phyloP scores from a whole-genome alignment of 2,329 filamentous ascomycete genomes.

The Zopfia rhizophila region DNA sequence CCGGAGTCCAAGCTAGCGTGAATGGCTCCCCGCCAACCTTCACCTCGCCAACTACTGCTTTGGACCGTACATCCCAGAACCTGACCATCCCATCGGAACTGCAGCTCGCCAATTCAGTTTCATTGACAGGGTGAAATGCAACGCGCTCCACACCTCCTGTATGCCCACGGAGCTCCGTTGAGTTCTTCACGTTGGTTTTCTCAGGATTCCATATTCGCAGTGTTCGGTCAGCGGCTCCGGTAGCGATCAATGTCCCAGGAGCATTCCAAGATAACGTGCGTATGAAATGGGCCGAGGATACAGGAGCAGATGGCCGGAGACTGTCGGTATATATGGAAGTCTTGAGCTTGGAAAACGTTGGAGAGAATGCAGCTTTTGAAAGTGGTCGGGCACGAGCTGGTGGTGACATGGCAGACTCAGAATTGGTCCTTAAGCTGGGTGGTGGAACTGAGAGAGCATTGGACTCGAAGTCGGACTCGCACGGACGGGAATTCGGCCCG shows the following conservation, averaged over 20 bases:
- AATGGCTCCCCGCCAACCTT: constrained; percentile 71
- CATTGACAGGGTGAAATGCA: constrained; percentile 79
- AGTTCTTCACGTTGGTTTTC: constrained; percentile 76
- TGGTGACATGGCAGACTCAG: constrained; percentile 39
- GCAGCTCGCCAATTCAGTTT: constrained; percentile 79
- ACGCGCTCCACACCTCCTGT: constrained; percentile 75
- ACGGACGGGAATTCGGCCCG: too few relatives aligned
- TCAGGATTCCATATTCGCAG: constrained; percentile 86
- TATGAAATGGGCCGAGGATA: constrained; percentile 56
- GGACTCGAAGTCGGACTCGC: too few relatives aligned
- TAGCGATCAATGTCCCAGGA: constrained; percentile 83
- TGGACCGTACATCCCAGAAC: constrained; percentile 83
- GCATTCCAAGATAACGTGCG: constrained; percentile 91
- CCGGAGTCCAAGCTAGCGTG: constrained; percentile 78
- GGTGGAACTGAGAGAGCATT: too few relatives aligned
- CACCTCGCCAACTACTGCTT: constrained; percentile 75
- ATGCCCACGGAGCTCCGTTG: constrained; percentile 79
- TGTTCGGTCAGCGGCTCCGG: constrained; percentile 76
- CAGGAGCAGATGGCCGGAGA: constrained; percentile 41
- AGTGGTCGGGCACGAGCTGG: constrained; percentile 65
- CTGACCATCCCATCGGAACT: constrained; percentile 78
- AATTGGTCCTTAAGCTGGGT: too few relatives aligned
- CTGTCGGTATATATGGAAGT: constrained; percentile 72
- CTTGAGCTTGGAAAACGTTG: constrained; percentile 73
- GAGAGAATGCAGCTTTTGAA: constrained; percentile 75